A percentile compares a stretch with the other conserved stretches of the same genome.
phyloP scores from a whole-genome alignment of 2,329 filamentous ascomycete genomes.

The Fusarium sp. region DNA sequence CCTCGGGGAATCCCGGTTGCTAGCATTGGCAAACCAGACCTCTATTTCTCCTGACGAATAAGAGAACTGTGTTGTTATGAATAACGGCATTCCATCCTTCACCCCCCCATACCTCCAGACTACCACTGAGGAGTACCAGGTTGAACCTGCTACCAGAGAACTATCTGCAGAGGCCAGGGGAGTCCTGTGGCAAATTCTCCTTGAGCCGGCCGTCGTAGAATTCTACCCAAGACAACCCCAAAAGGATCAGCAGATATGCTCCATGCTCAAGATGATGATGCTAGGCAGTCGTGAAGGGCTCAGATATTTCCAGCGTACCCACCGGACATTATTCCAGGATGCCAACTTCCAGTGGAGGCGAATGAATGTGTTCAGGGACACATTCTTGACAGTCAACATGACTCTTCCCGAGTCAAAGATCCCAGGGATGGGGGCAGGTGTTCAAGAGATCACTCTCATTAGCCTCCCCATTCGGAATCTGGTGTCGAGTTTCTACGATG shows the following conservation, averaged over 20 bases:
- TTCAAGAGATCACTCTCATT: not conserved
- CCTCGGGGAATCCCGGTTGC: not conserved
- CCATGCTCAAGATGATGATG: not conserved
- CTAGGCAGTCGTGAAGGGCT: not conserved
- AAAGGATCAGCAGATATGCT: not conserved
- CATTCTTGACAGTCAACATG: conserved; percentile 20
- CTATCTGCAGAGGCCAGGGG: not conserved
- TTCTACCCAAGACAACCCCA: not conserved
- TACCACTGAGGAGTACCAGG: not conserved
- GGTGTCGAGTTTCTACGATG: conserved; percentile 6
- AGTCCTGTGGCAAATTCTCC: not conserved
- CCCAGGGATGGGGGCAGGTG: not conserved
- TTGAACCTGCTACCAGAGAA: not conserved
- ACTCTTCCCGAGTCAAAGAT: conserved; percentile 5
- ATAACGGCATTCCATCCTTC: not conserved
- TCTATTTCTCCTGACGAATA: not conserved
- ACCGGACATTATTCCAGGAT: conserved; percentile 5
- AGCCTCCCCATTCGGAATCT: conserved; percentile 12
- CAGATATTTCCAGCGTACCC: not conserved
- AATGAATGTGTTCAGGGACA: conserved; percentile 17
- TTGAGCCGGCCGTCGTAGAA: not conserved
- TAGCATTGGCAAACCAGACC: not conserved
- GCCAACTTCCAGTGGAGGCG: not conserved
- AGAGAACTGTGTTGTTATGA: not conserved
- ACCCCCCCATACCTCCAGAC: not conserved